Evolutionary conservation across 768 basidiomycete species (phyloP).

Genomic region (Udeniomyces megalosporus): DNA sequence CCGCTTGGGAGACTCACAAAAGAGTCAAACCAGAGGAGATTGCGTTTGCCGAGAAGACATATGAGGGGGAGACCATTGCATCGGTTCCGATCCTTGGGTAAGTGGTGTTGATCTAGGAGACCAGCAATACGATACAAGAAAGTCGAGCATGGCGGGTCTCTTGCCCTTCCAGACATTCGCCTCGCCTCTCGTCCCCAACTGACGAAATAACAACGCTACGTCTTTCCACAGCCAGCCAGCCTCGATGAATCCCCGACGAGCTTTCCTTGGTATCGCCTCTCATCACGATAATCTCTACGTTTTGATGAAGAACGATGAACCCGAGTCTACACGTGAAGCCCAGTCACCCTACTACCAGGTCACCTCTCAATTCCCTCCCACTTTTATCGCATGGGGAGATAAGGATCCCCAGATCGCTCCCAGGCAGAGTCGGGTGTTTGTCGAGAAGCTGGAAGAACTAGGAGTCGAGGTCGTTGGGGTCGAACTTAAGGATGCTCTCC

Average conservation of each 20-base stretch:
- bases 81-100: neutral
- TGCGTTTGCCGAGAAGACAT: neutral
- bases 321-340: neutral
- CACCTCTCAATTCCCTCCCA: neutral
- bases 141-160: too few species aligned
- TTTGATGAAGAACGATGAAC: neutral
- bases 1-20: neutral
- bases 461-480: neutral
- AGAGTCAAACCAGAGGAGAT: neutral
- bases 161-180: too few species aligned
- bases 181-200: neutral
- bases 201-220: neutral
- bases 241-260: neutral
- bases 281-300: neutral
- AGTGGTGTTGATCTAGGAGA: neutral
- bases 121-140: too few species aligned
- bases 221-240: neutral
- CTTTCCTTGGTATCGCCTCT: neutral
- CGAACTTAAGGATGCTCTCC: neutral
- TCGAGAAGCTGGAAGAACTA: neutral
- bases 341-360: neutral
- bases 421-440: neutral
- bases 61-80: neutral
- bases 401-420: neutral
- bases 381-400: constrained; percentile 4